Percentiles rank a stretch among this genome's conserved stretches.
phyloP scores from a whole-genome alignment of 1,139 yeast species.

The Tardiomyces digboiensis region DNA sequence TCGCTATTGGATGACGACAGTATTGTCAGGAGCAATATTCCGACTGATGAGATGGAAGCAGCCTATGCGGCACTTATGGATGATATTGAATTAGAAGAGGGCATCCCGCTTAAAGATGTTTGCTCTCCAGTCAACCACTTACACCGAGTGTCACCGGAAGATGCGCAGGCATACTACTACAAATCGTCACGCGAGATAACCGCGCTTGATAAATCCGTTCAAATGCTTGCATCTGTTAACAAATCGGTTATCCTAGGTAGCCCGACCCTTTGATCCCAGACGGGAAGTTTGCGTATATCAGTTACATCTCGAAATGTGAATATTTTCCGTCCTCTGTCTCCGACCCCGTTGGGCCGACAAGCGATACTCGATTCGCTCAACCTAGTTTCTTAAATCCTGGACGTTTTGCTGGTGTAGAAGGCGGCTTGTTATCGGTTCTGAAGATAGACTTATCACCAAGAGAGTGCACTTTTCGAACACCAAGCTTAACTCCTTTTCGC shows the following conservation, averaged over 20 bases:
- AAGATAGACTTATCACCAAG: slow-evolving; percentile 20
- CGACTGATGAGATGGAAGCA: not conserved
- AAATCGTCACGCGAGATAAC: slow-evolving; percentile 1
- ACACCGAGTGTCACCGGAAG: not conserved
- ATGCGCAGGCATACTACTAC: not conserved
- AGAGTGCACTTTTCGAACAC: slow-evolving; percentile 11
- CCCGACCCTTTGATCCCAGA: no score
- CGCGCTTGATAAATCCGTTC: not conserved
- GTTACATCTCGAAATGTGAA: no score
- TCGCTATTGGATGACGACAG: not conserved
- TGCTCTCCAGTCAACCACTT: no score
- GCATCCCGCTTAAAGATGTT: no score
- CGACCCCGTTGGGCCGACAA: no score
- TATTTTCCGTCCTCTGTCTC: no score
- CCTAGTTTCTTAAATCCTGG: slow-evolving; percentile 1
- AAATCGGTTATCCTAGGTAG: not conserved
- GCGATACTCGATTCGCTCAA: no score
- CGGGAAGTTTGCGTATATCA: no score
- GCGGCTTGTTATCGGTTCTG: slow-evolving; percentile 18
- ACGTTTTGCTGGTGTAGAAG: slow-evolving; percentile 14
- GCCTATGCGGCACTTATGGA: not conserved
- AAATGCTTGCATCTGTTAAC: slow-evolving; percentile 1
- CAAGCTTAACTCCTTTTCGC: slow-evolving; percentile 18
- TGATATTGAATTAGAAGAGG: slow-evolving; percentile 1
- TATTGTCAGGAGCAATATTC: not conserved